Evolutionary conservation across 495 filamentous ascomycete genomes (phyloP), one percentile per base, ranked within the genome.

Genomic region (Lichenothelia convexa): DNA sequence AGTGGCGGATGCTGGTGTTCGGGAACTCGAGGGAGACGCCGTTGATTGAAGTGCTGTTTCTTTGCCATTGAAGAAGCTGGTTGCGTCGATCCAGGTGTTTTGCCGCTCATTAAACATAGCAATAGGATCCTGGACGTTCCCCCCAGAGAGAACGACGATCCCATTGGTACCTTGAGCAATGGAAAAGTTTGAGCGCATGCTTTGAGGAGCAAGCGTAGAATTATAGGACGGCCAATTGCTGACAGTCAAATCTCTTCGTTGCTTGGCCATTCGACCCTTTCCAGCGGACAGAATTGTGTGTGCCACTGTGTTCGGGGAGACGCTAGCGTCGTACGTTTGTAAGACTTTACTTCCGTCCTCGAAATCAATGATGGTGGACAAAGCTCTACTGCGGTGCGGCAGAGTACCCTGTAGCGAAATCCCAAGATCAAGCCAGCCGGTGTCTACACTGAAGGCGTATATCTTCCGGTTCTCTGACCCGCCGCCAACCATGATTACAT

Each of bases 341-440:
- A 95, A 60, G n/a, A 82, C 63, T 50, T 84, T 89, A 55, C 78
- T 84, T 3, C 73, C 81, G 48, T 92, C 80, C 27, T 73, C 68
- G 5, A 73, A 75, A 35, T 61, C 59, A 15, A 92, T 53, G 11
- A 94, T 53, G 4, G 70, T 63, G 13, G 65, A 71, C 46, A 73
- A 67, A n/a, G 70, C 53, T 3, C 58, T 56, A 4, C 60, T 53
- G 20, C 70, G 65, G 40, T 68, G 65, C 5, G 67, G 48, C 7
- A 87, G 43, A 11, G 67, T 63, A 21, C 60, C 45, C n/a, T 62
- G 58, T 26, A 93, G 57, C 13, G 64, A 67, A 5, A 68, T 63
- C 6, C 67, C 64, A 5, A 82, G 69, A 30, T 71, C 57, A 7
- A 49, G 45, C 87, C 85, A 95, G 27, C 68, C 68, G 20, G 53